Evolutionary conservation across 768 basidiomycete genomes (phyloP).

Genomic region (Leucosporidium creatinivorum): DNA sequence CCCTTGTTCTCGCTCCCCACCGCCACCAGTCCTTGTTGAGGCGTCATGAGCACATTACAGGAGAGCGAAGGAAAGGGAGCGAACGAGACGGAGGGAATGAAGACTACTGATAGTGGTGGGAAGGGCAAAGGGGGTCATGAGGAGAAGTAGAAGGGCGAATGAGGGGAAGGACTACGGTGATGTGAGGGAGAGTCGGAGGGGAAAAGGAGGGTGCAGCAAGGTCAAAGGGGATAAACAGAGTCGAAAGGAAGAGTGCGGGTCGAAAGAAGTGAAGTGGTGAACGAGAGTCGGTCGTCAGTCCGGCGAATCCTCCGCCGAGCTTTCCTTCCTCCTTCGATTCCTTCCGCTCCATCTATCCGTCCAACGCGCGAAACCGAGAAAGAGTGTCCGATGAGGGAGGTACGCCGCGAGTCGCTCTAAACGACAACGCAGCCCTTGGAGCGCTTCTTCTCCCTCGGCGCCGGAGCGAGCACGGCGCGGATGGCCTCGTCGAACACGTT

Average conservation of each 20-base stretch:
- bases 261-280: neutral
- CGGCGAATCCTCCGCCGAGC: neutral
- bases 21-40: too few relatives aligned
- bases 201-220: neutral
- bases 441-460: slow-evolving; percentile 40
- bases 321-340: neutral
- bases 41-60: too few relatives aligned
- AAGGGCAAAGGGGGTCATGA: neutral
- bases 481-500: slow-evolving; percentile 99
- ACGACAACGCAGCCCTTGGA: slow-evolving; percentile 45
- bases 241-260: too few relatives aligned
- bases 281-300: neutral
- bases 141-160: neutral
- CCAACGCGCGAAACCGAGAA: too few relatives aligned
- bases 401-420: slow-evolving; percentile 17
- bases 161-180: neutral
- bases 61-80: neutral
- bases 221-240: neutral
- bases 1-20: too few relatives aligned
- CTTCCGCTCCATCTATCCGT: neutral
- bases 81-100: neutral
- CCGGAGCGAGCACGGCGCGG: slow-evolving; percentile 62
- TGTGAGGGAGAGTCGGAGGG: neutral
- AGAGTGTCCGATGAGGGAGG: too few relatives aligned
- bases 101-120: neutral